Evolutionary conservation across 352 stramenopile genomes (phyloP), one percentile per base, ranked within the genome.

Genomic region (Globisporangium okanoganense): DNA sequence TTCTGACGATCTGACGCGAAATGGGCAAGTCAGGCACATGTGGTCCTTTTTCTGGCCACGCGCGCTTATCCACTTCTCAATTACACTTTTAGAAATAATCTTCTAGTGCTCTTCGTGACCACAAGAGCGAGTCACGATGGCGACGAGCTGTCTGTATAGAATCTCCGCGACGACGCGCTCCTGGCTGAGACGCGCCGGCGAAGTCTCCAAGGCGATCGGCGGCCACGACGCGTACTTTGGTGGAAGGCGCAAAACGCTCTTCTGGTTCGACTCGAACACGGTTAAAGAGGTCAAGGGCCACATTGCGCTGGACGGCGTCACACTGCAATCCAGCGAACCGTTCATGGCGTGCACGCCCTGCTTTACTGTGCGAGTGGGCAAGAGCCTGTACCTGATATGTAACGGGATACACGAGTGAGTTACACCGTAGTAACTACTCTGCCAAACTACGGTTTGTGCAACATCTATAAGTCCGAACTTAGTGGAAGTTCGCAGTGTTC

Each of bases 181-280:
- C 18, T 44, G 14, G 63, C 63, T 13, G 13, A 59, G 36, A 18
- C 41, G 49, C 20, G 47, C 52, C 13, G 35, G 44, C 41, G 56
- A 58, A 14, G 10, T 68, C 24, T 48, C 45, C 5, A 58, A 58
- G 35, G 10, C 35, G 3, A 20, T 40, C 22, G 36, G 36, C 24
- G 59, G 47, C 25, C 33, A 33, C n/a, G 38, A 65, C 13, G 5
- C 10, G 31, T 69, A 69, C 54, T 57, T 54, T 24, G 47, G 61
- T 29, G 56, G 45, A 13, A 60, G 13, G 24, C 35, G 38, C 43
- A 65, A 69, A 10, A 14, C 38, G 29, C 45, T 69, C n/a, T 59
- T 57, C 40, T 51, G 53, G 51, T 69, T 69, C 49, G 57, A 55
- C 14, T 65, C 63, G 10, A 57, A 69, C 22, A n/a, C 40, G 9